A percentile compares a stretch with the other conserved stretches of the same genome.
These are phyloP conservation scores for Chaetomium tenue DNA, from an alignment of 495 filamentous ascomycete species.

Conservation along the genomic window DNA sequence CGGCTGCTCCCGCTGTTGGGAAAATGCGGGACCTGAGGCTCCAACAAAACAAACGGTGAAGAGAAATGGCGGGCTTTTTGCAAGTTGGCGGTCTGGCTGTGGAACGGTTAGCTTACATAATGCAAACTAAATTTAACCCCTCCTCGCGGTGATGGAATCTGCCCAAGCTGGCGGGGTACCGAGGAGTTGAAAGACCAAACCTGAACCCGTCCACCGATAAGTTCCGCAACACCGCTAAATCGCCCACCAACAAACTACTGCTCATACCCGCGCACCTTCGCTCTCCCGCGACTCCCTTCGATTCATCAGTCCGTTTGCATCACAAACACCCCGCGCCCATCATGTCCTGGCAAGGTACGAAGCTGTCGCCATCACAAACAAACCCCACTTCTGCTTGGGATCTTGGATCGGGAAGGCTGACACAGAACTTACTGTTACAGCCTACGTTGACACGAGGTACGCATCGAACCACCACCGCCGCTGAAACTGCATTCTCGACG, in stretches of 20 bases:
- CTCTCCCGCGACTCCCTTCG: not conserved
- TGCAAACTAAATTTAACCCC: slow-evolving; percentile 2
- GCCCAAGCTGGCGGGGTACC: slow-evolving; percentile 26
- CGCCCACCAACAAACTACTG: slow-evolving; percentile 8
- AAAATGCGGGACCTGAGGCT: not conserved
- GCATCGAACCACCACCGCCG: not conserved
- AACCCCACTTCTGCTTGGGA: slow-evolving; percentile 38
- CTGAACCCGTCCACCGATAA: slow-evolving; percentile 21
- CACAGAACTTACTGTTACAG: slow-evolving; percentile 32
- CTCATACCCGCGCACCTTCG: not conserved
- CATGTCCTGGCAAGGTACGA: slow-evolving; percentile 61
- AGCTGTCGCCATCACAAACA: slow-evolving; percentile 12
- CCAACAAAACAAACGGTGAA: not conserved
- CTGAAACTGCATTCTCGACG: not conserved
- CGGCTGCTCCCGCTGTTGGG: slow-evolving; percentile 15
- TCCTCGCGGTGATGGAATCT: slow-evolving; percentile 5
- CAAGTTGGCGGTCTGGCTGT: slow-evolving; percentile 9
- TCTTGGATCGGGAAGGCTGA: slow-evolving; percentile 39
- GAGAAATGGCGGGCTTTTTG: slow-evolving; percentile 5
- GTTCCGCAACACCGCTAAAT: slow-evolving; percentile 17
- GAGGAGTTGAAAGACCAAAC: slow-evolving; percentile 12
- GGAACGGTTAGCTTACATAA: slow-evolving; percentile 22
- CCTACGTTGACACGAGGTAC: slow-evolving; percentile 53
- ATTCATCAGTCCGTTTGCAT: slow-evolving; percentile 7
- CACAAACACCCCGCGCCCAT: slow-evolving; percentile 30